A percentile compares a stretch with the other conserved stretches of the same genome.
These are phyloP conservation scores for Dimargaris cristalligena DNA, from an alignment of 192 early-diverging fungal species.

Conservation along the genomic window DNA sequence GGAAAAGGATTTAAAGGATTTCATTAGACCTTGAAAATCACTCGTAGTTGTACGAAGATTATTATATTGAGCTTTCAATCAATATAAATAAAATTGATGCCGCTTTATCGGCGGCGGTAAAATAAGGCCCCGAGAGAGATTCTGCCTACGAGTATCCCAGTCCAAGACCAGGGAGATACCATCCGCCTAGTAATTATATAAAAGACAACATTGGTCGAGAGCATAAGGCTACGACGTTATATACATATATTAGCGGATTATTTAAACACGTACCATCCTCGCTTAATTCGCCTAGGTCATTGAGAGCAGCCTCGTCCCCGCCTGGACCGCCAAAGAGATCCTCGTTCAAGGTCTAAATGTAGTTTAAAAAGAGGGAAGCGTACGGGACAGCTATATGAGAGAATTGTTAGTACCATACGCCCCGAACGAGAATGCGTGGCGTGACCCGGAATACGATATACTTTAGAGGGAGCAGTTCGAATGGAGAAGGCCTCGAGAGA, in stretches of 20 bases:
- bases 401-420: not conserved
- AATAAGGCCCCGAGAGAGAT: not conserved
- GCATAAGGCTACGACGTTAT: not conserved
- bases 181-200: not conserved
- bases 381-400: not conserved
- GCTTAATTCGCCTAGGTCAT: not conserved
- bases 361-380: not conserved
- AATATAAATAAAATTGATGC: not conserved
- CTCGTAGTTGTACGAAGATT: too few relatives aligned
- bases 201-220: not conserved
- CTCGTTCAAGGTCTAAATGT: not conserved
- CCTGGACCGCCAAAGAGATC: not conserved
- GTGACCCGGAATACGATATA: not conserved
- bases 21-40: too few relatives aligned
- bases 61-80: not conserved
- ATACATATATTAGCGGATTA: not conserved
- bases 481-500: too few relatives aligned
- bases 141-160: not conserved
- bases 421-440: not conserved
- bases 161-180: not conserved
- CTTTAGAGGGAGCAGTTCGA: too few relatives aligned
- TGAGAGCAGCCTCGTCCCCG: not conserved
- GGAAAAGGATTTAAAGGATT: not conserved
- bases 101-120: not conserved
- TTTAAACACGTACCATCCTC: conserved; percentile 1